These are phyloP conservation scores for Macrolepiota dolichaula DNA, from an alignment of 768 basidiomycete species.

Conservation along the genomic window DNA sequence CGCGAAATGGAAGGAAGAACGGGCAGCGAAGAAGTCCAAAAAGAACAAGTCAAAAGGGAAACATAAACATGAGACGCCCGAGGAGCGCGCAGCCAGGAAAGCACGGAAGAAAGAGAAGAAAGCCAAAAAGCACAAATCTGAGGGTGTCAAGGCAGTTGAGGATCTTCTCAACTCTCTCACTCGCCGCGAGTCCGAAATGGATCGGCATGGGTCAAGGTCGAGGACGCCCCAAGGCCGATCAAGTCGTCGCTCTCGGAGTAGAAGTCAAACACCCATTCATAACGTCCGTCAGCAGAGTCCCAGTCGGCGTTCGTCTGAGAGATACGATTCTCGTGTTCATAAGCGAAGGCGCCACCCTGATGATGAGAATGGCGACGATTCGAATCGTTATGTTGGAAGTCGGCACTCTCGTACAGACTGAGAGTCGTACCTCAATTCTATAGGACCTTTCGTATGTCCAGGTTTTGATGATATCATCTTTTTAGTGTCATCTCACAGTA, in stretches of 20 bases:
- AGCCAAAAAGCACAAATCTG: constrained; percentile 55
- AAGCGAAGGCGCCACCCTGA: constrained; percentile 14
- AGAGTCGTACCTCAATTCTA: not conserved
- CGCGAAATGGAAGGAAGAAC: constrained; percentile 69
- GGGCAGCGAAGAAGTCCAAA: constrained; percentile 61
- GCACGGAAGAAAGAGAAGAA: constrained; percentile 72
- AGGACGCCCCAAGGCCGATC: constrained; percentile 6
- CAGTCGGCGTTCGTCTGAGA: constrained; percentile 13
- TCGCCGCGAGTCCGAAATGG: constrained; percentile 24
- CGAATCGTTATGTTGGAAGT: not conserved
- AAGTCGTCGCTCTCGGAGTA: constrained; percentile 15
- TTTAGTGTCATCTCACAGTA: not conserved
- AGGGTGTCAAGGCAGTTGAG: constrained; percentile 64
- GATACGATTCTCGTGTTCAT: constrained; percentile 11
- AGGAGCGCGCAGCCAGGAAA: constrained; percentile 73
- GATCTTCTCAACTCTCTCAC: constrained; percentile 55
- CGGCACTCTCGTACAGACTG: not conserved
- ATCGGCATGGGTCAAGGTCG: constrained; percentile 7
- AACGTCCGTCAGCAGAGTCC: constrained; percentile 10
- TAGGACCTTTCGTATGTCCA: not conserved
- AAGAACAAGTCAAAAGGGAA: constrained; percentile 62
- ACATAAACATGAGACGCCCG: constrained; percentile 73
- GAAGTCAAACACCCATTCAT: constrained; percentile 20
- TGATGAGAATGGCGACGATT: constrained; percentile 12
- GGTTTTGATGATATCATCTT: not conserved